Conservation (phyloP, 1,284 basidiomycete species). For the Coniophora puteana region DNA sequence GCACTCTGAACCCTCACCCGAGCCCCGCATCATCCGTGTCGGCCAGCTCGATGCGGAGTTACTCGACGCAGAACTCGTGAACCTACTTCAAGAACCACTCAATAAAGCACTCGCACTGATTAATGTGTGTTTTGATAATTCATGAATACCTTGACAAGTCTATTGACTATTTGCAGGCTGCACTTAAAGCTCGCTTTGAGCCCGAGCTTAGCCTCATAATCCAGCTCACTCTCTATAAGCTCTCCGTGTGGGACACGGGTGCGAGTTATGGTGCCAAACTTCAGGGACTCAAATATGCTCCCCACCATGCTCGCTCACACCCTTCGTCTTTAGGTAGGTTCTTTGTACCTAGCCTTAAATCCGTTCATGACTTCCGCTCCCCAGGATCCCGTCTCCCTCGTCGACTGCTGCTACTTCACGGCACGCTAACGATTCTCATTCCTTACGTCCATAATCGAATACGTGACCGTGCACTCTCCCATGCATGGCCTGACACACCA, state of each 20-base stretch:
- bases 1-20: slow-evolving; percentile 23
- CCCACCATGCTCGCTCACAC: slow-evolving; percentile 17
- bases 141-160: slow-evolving; percentile 11
- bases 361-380: slow-evolving; percentile 21
- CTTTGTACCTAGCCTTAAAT: too few species aligned
- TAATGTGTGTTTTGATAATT: slow-evolving; percentile 48
- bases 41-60: slow-evolving; percentile 92
- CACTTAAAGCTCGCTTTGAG: slow-evolving; percentile 66
- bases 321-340: too few species aligned
- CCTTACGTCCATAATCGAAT: slow-evolving; percentile 79
- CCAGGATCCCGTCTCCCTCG: slow-evolving; percentile 62
- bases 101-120: slow-evolving; percentile 69
- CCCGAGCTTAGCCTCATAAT: slow-evolving; percentile 81
- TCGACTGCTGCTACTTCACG: slow-evolving; percentile 63
- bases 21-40: slow-evolving; percentile 68
- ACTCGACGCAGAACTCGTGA: slow-evolving; percentile 86
- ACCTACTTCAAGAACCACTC: slow-evolving; percentile 83
- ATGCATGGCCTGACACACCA: slow-evolving; percentile 88
- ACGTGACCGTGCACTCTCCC: slow-evolving; percentile 72
- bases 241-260: slow-evolving; percentile 78
- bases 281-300: slow-evolving; percentile 79
- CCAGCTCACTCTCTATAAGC: slow-evolving; percentile 77
- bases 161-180: slow-evolving; percentile 36
- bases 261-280: slow-evolving; percentile 90
- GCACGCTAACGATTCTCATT: slow-evolving; percentile 69